Base-by-base conservation (phyloP, 78 protist species). In the Dictyostelium intermedium region DNA sequence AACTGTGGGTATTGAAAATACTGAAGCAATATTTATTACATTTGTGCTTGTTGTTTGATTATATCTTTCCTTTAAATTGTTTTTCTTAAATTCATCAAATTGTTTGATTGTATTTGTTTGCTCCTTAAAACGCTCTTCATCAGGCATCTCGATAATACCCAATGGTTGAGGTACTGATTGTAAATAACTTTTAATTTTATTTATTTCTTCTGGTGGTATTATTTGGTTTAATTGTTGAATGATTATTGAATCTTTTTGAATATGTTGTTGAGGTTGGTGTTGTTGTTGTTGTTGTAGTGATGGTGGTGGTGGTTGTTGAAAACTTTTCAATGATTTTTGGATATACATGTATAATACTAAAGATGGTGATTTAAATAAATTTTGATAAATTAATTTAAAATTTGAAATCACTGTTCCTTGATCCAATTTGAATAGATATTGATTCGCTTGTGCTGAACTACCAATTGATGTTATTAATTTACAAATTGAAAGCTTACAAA, bases 91-190 rank as follows among this genome's bases (percentile, higher is more conserved):
- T 20, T 39, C 27, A n/a, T 76, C 82, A 34, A 76, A 76, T 41
- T 37, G n/a, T 76, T n/a, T 9, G n/a, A 76, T 76, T 34, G 47
- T n/a, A 10, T 39, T 25, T 5, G 2, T 6, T 0, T 39, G 32
- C 45, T 76, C 82, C n/a, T 37, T 76, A 39, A 76, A 76, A n/a
- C 82, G n/a, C 41, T 76, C 56, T 6, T 76, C 82, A 76, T 76
- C 56, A 27, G 80, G 37, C 13, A 76, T 37, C 41, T 43, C 53
- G 5, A 76, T 76, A n/a, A 16, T 76, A 39, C 23, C 47, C 23
- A 37, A n/a, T 7, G 32, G 41, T 76, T 76, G 82, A 37, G 82
- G 82, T 37, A 23, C 0, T n/a, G n/a, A 25, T 37, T 76, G 41
- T 39, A 76, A 39, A 39, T 37, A 76, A 76, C 11, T 39, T 39